Base-by-base conservation (phyloP, 768 basidiomycete species). In the Lactarius deliciosus region DNA sequence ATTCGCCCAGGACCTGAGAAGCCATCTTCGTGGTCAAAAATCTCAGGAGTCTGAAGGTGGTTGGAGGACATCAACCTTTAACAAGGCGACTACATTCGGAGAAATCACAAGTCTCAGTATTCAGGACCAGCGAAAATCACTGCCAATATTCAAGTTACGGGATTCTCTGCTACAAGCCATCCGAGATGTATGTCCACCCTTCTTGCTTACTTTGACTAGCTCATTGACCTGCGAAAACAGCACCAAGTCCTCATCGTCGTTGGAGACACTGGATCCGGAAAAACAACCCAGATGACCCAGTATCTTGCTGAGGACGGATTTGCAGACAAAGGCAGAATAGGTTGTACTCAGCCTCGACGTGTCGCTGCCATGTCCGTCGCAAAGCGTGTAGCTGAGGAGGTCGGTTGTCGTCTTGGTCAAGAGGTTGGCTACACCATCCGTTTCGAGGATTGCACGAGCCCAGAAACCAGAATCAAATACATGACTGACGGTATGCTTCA, bases 401-500 rank as follows among this genome's bases (percentile, higher is more conserved):
- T 99, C 18, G 97, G 97, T 13, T 98, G 96, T 79, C 87, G 97
- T 18, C 80, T 99, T 10, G 97, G 97, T 7, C 94, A 96, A 74
- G 97, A 98, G 76, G 96, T 99, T 68, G 97, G 97, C 8, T 99
- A 99, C 76, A 92, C 92, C 7, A 98, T 99, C 72, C 96, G 97
- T 80, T 99, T 99, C 76, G 97, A 99, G 79, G 97, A 99, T 77
- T 95, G 96, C 77, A 98, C 97, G 7, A 91, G 94, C 74, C 96
- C 97, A 4, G 97, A 99, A 78, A 98, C 97, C 3, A 88, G 91
- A 74, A 99, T 99, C 84, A 99, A 98, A 78, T 99, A 97, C 84
- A 98, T 99, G 97, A 99, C 97, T 73, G 97, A 98, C 74, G 97
- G 97, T 80, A 98, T 99, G 94, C 83, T 99, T 30, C 93, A 98